phyloP scores from a whole-genome alignment of 2,329 filamentous ascomycete species.

The Chaetothyriales sp. region DNA sequence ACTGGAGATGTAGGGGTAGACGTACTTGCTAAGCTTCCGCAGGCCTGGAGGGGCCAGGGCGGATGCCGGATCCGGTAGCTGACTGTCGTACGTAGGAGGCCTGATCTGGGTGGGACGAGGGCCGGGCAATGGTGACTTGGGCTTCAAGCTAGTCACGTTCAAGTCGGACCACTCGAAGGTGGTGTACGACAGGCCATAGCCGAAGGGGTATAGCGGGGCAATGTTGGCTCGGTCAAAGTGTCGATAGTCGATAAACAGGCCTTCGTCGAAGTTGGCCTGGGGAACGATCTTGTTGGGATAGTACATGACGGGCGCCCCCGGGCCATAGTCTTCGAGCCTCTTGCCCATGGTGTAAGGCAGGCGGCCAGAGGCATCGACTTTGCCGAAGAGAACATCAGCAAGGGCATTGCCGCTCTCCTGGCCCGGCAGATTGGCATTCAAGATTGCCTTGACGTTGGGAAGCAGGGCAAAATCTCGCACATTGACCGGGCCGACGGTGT shows the following conservation, averaged over 20 bases:
- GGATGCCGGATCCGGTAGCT: constrained; percentile 41
- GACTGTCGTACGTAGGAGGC: constrained; percentile 43
- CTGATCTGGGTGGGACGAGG: constrained; percentile 28
- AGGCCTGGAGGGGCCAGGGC: constrained; percentile 50
- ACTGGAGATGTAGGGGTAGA: constrained; percentile 56
- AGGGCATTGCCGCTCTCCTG: constrained; percentile 77
- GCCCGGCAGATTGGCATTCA: constrained; percentile 75
- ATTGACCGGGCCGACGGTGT: constrained; percentile 71
- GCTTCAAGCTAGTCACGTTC: constrained; percentile 33
- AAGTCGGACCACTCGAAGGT: constrained; percentile 50
- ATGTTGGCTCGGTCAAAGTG: constrained; percentile 69
- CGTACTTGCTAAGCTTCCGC: constrained; percentile 51
- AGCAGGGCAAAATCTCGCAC: constrained; percentile 69
- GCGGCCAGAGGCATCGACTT: constrained; percentile 64
- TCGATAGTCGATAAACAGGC: constrained; percentile 78
- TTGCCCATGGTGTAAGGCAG: constrained; percentile 80
- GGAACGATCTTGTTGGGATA: constrained; percentile 55
- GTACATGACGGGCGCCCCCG: constrained; percentile 55
- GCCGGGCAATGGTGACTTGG: constrained; percentile 36
- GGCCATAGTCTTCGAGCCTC: constrained; percentile 60
- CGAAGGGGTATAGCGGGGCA: constrained; percentile 69
- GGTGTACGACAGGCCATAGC: constrained; percentile 73
- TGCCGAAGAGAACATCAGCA: constrained; percentile 64
- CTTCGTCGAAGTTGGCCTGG: constrained; percentile 72
- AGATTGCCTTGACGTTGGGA: constrained; percentile 60